Conservation (phyloP, 2,329 filamentous ascomycete species). For the Trichoderma hamatum region DNA sequence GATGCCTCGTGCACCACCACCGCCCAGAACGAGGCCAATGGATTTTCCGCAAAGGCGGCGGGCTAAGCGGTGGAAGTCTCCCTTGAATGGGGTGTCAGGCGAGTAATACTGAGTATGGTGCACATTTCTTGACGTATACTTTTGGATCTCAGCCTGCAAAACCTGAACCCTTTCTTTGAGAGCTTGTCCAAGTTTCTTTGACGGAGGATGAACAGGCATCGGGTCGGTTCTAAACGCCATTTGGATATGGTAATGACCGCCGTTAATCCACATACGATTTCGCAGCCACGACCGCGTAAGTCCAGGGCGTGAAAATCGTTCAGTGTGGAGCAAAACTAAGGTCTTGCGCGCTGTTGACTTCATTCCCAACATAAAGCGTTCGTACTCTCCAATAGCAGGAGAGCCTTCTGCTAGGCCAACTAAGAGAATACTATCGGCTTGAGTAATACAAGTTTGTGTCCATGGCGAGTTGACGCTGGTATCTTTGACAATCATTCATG, state of each 20-base stretch:
- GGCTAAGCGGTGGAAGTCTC: constrained; percentile 92
- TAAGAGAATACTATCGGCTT: constrained; percentile 93
- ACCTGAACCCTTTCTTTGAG: constrained; percentile 93
- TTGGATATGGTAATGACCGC: constrained; percentile 95
- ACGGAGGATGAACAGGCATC: constrained; percentile 74
- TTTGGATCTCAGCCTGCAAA: constrained; percentile 94
- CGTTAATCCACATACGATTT: constrained; percentile 97
- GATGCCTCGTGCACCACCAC: constrained; percentile 89
- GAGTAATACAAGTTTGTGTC: constrained; percentile 97
- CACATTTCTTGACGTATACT: constrained; percentile 94
- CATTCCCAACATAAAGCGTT: constrained; percentile 92
- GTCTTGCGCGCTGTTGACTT: constrained; percentile 96
- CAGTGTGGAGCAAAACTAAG: constrained; percentile 83
- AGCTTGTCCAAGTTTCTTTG: constrained; percentile 78
- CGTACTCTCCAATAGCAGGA: constrained; percentile 90
- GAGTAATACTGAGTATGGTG: constrained; percentile 87
- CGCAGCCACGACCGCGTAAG: constrained; percentile 86
- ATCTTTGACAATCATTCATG: constrained; percentile 56
- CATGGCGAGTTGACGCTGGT: constrained; percentile 96
- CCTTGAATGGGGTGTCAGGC: constrained; percentile 89
- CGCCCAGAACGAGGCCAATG: constrained; percentile 89
- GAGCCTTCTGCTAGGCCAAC: constrained; percentile 90
- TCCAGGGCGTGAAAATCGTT: constrained; percentile 83
- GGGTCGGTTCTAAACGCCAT: constrained; percentile 82
- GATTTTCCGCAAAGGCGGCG: constrained; percentile 90